Evolutionary conservation across 1,284 basidiomycete species (phyloP).

Genomic region (Tilletia horrida): DNA sequence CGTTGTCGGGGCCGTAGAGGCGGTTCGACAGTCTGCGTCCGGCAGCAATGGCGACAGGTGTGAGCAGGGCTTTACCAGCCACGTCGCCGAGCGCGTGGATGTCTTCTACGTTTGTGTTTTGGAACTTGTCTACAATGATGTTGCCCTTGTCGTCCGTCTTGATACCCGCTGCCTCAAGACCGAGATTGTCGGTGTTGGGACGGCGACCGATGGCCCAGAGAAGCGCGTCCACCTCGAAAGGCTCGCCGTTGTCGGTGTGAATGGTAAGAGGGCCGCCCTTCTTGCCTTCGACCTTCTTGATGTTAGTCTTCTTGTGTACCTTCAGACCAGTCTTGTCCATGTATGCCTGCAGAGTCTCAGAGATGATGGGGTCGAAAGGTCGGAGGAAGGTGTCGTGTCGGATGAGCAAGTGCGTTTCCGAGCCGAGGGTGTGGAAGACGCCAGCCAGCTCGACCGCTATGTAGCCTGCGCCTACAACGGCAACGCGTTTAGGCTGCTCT

Average conservation of each 20-base stretch:
- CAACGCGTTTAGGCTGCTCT: conserved; percentile 86
- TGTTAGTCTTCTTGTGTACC: conserved; percentile 74
- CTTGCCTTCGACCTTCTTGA: conserved; percentile 69
- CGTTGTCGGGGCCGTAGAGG: conserved; percentile 61
- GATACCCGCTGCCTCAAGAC: conserved; percentile 74
- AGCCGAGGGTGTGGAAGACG: conserved; percentile 51
- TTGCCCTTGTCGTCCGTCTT: conserved; percentile 74
- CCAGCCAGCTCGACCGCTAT: conserved; percentile 76
- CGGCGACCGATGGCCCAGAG: conserved; percentile 94
- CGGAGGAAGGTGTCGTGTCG: conserved; percentile 84
- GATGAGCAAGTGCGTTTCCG: conserved; percentile 88
- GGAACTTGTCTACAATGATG: conserved; percentile 84
- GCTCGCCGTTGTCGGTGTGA: conserved; percentile 62
- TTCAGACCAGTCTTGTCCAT: conserved; percentile 88
- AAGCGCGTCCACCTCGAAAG: conserved; percentile 78
- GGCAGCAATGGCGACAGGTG: conserved; percentile 97
- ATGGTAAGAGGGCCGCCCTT: conserved; percentile 48
- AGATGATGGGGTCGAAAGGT: conserved; percentile 83
- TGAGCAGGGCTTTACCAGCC: conserved; percentile 83
- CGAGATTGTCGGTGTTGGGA: conserved; percentile 73
- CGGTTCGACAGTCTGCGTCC: conserved; percentile 83
- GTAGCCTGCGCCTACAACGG: conserved; percentile 92
- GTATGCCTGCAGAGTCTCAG: conserved; percentile 84
- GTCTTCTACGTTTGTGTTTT: conserved; percentile 66
- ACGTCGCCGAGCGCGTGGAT: conserved; percentile 88